phyloP scores from a whole-genome alignment of 768 basidiomycete genomes.

The Candolleomyces eurysporus region DNA sequence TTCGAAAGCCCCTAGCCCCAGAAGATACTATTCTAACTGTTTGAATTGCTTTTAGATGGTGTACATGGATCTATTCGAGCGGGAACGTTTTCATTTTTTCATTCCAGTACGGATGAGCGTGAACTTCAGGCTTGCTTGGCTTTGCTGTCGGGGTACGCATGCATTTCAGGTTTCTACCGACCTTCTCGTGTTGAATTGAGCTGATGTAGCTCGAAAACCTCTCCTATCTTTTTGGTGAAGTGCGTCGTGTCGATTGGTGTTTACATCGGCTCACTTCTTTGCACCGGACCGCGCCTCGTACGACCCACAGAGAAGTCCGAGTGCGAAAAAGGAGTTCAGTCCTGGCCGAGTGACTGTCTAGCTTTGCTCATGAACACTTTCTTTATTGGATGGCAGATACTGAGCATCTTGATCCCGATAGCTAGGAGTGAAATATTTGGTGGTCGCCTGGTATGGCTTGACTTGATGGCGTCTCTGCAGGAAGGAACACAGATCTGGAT shows the following conservation, averaged over 20 bases:
- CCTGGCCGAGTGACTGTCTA: neutral
- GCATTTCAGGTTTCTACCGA: neutral
- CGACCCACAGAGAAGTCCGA: neutral
- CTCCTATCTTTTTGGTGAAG: neutral
- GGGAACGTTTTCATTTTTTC: neutral
- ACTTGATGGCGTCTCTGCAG: no score
- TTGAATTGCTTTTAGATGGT: neutral
- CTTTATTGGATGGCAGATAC: neutral
- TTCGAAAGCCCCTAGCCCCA: conserved; percentile 11
- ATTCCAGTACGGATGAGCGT: neutral
- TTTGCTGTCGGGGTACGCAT: neutral
- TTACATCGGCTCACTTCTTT: neutral
- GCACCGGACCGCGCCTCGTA: neutral
- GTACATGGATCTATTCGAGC: neutral
- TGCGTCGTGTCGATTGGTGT: neutral
- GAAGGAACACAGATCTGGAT: no score
- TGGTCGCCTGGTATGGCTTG: neutral
- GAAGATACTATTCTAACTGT: neutral
- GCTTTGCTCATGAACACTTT: neutral
- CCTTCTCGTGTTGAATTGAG: no score
- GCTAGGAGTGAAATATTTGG: neutral
- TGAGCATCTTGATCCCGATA: neutral
- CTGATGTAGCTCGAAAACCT: neutral
- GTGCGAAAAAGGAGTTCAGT: neutral
- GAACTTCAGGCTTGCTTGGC: neutral